A percentile compares a stretch with the other conserved stretches of the same genome.
Conservation (phyloP, 2,329 filamentous ascomycete genomes). For the Lomentospora prolificans region DNA sequence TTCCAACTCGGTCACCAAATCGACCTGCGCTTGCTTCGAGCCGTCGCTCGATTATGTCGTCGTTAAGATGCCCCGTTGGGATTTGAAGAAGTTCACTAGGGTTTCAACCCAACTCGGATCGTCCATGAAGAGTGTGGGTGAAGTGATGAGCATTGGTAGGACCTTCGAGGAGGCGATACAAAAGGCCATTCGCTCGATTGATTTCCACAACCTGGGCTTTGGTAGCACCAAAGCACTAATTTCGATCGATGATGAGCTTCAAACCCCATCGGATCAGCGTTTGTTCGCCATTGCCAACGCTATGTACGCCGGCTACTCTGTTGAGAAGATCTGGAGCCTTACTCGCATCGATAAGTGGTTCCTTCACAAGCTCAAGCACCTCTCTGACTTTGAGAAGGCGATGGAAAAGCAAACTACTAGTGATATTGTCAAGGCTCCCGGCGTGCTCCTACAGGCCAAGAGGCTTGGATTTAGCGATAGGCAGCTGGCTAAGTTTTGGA, state of each 20-base stretch:
- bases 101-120: conserved; percentile 94
- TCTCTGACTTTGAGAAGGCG: conserved; percentile 78
- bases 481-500: conserved; percentile 89
- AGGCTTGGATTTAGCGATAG: conserved; percentile 89
- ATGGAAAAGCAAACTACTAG: conserved; percentile 58
- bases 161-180: conserved; percentile 98
- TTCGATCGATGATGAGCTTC: conserved; percentile 91
- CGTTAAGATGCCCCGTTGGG: conserved; percentile 98
- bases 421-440: conserved; percentile 53
- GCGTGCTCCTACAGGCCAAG: conserved; percentile 75
- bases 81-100: conserved; percentile 96
- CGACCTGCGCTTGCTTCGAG: conserved; percentile 95
- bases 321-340: conserved; percentile 96
- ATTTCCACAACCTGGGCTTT: conserved; percentile 92
- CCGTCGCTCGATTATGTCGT: conserved; percentile 96
- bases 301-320: conserved; percentile 86
- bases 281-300: conserved; percentile 97
- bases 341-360: conserved; percentile 99
- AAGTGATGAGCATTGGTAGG: conserved; percentile 96
- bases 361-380: conserved; percentile 77
- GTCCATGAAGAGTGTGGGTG: conserved; percentile 99
- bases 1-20: conserved; percentile 89
- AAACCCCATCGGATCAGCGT: conserved; percentile 94
- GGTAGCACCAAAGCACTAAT: conserved; percentile 86
- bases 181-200: conserved; percentile 91